Percentiles rank a stretch among this genome's conserved stretches.
Conservation (phyloP, 306 rosid species). For the Pueraria montana region DNA sequence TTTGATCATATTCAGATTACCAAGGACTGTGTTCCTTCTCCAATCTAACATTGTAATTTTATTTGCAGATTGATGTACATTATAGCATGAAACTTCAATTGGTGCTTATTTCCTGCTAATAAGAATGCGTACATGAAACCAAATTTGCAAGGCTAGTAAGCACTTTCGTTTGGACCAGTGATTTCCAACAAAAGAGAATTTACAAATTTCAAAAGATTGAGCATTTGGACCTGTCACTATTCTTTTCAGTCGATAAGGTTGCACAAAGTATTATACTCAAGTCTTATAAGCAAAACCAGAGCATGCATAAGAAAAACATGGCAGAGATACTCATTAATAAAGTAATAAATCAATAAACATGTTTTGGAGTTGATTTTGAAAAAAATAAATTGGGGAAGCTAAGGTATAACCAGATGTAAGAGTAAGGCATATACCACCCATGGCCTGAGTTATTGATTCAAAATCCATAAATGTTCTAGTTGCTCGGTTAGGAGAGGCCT, state of each 20-base stretch:
- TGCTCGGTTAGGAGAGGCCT: background rate
- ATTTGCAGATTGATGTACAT: background rate
- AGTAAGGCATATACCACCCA: background rate
- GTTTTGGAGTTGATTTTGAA: too few species aligned
- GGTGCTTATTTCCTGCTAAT: background rate
- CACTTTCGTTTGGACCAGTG: background rate
- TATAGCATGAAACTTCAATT: background rate
- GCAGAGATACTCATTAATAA: background rate
- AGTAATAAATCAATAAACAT: background rate
- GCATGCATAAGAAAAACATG: background rate
- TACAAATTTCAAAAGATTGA: background rate
- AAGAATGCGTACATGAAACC: background rate
- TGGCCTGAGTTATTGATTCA: constrained; percentile 16
- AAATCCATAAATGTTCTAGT: constrained; percentile 17
- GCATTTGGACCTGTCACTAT: background rate
- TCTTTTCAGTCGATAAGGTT: background rate
- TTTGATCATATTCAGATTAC: background rate
- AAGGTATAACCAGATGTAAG: background rate
- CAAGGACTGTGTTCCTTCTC: background rate
- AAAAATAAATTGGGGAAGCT: background rate
- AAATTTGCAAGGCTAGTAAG: background rate
- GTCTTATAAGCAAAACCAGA: background rate
- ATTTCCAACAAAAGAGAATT: background rate
- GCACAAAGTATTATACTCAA: background rate
- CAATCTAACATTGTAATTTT: background rate